These are phyloP conservation scores for Podila epigama DNA, from an alignment of 192 early-diverging fungal genomes.

Conservation along the genomic window DNA sequence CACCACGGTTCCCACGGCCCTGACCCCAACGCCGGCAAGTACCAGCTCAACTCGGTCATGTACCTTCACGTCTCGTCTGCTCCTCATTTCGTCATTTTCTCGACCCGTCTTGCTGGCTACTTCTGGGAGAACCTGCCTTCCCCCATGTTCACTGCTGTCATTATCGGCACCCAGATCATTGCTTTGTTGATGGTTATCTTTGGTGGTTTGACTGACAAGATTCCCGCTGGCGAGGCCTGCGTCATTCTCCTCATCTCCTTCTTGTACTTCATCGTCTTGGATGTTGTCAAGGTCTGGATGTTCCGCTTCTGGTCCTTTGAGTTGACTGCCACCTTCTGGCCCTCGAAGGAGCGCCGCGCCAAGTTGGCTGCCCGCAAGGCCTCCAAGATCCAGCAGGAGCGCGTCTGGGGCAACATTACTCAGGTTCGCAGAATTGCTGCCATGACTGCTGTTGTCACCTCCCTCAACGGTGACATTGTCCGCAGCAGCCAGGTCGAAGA, in stretches of 20 bases:
- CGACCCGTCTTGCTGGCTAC: slow-evolving; percentile 78
- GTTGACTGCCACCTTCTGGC: slow-evolving; percentile 80
- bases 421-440: not conserved
- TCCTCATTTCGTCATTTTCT: slow-evolving; percentile 90
- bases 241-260: slow-evolving; percentile 72
- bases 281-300: slow-evolving; percentile 80
- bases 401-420: not conserved
- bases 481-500: no score
- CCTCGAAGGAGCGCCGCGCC: slow-evolving; percentile 59
- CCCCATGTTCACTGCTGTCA: slow-evolving; percentile 69
- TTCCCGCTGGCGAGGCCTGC: slow-evolving; percentile 68
- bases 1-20: slow-evolving; percentile 57
- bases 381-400: not conserved
- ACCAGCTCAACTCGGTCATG: slow-evolving; percentile 76
- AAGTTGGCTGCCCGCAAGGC: slow-evolving; percentile 59
- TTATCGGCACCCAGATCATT: slow-evolving; percentile 84
- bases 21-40: no score
- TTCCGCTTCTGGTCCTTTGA: slow-evolving; percentile 85
- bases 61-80: slow-evolving; percentile 81
- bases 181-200: slow-evolving; percentile 78
- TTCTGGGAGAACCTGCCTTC: slow-evolving; percentile 83
- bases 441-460: not conserved
- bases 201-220: slow-evolving; percentile 52
- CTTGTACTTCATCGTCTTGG: slow-evolving; percentile 77
- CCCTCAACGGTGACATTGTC: no score